phyloP scores from a whole-genome alignment of 441 rosid species.

The Erysimum cheiri region DNA sequence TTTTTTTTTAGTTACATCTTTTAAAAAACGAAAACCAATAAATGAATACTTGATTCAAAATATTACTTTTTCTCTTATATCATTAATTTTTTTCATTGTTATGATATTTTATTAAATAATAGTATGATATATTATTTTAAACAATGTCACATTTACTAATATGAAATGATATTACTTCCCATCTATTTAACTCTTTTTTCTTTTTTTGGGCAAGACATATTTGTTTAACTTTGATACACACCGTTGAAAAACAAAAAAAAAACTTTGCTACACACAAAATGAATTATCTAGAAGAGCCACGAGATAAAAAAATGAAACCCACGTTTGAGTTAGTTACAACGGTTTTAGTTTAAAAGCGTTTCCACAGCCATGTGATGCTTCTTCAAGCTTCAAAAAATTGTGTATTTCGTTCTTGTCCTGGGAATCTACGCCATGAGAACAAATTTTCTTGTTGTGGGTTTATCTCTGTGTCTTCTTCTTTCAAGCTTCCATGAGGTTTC shows the following conservation, averaged over 20 bases:
- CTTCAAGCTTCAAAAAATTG: slow-evolving; percentile 22
- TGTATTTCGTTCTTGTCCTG: slow-evolving; percentile 3
- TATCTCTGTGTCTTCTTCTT: slow-evolving; percentile 38
- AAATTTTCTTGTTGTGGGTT: slow-evolving; percentile 11
- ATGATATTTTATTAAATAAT: too few species aligned
- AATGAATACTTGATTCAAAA: too few species aligned
- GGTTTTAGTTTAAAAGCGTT: slow-evolving; percentile 28
- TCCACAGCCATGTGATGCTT: slow-evolving; percentile 17
- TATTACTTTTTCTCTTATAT: too few species aligned
- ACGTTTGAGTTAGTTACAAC: slow-evolving; percentile 45
- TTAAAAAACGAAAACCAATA: not conserved
- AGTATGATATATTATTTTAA: too few species aligned
- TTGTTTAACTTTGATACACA: too few species aligned
- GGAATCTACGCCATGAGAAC: slow-evolving; percentile 24
- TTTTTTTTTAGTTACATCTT: not conserved
- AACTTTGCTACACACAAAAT: slow-evolving; percentile 3
- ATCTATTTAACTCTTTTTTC: not conserved
- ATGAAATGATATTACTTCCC: too few species aligned
- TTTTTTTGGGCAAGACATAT: too few species aligned
- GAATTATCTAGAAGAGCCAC: slow-evolving; percentile 22
- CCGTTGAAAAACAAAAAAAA: too few species aligned
- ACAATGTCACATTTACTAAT: too few species aligned
- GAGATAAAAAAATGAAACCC: slow-evolving; percentile 20
- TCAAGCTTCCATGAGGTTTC: slow-evolving; percentile 34
- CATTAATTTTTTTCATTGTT: too few species aligned